A percentile compares a stretch with the other conserved stretches of the same genome.
phyloP scores from a whole-genome alignment of 495 filamentous ascomycete genomes.

The Hypomontagnella submonticulosa region DNA sequence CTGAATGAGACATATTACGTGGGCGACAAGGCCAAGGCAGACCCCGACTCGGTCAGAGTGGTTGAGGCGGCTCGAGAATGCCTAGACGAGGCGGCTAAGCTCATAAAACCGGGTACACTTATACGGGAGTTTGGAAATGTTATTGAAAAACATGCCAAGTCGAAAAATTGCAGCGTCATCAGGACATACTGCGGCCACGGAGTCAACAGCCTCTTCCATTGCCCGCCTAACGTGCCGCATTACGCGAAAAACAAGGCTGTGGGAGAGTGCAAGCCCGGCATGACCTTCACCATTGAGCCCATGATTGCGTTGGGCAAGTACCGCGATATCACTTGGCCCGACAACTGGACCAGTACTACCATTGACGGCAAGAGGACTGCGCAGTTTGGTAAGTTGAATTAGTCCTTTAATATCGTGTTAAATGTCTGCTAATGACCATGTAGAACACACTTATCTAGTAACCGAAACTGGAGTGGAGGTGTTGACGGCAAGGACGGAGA shows the following conservation, averaged over 20 bases:
- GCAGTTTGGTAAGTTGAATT: slow-evolving; percentile 71
- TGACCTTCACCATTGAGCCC: slow-evolving; percentile 94
- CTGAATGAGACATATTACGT: slow-evolving; percentile 95
- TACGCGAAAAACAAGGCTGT: slow-evolving; percentile 93
- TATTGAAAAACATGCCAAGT: slow-evolving; percentile 88
- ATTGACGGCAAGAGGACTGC: slow-evolving; percentile 83
- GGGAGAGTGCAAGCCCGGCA: slow-evolving; percentile 83
- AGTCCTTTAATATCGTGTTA: background rate
- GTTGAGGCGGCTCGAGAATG: slow-evolving; percentile 85
- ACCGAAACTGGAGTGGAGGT: slow-evolving; percentile 95
- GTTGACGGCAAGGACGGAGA: slow-evolving; percentile 81
- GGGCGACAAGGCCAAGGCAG: slow-evolving; percentile 76
- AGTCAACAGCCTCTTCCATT: slow-evolving; percentile 87
- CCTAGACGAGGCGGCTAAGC: slow-evolving; percentile 81
- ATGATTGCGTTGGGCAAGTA: slow-evolving; percentile 89
- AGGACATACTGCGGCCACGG: slow-evolving; percentile 92
- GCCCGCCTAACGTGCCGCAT: slow-evolving; percentile 85
- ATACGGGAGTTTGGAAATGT: slow-evolving; percentile 85
- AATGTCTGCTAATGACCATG: slow-evolving; percentile 15
- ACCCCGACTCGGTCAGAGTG: slow-evolving; percentile 84
- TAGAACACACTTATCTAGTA: slow-evolving; percentile 93
- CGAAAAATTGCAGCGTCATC: slow-evolving; percentile 80
- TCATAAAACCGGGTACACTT: slow-evolving; percentile 86
- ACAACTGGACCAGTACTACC: slow-evolving; percentile 90
- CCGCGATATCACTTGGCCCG: slow-evolving; percentile 86